phyloP scores from a whole-genome alignment of 305 asterid species.

The Solanum hybrid region DNA sequence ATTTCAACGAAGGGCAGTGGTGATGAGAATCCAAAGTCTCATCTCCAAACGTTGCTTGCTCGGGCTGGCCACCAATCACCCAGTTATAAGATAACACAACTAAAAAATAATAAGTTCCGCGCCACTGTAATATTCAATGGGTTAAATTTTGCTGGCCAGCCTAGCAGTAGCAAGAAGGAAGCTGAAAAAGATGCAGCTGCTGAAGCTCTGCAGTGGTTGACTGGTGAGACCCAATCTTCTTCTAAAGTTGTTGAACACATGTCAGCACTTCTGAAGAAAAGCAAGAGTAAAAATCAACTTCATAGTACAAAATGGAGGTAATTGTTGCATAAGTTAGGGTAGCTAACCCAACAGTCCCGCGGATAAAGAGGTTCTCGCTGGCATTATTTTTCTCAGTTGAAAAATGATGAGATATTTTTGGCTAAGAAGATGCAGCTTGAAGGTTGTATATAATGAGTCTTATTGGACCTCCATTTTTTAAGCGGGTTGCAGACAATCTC shows the following conservation, averaged over 20 bases:
- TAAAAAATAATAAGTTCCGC: slow-evolving; percentile 60
- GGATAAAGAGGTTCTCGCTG: background rate
- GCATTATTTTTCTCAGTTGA: background rate
- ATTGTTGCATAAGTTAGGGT: background rate
- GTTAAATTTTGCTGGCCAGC: slow-evolving; percentile 60
- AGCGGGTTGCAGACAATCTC: background rate
- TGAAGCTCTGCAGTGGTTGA: slow-evolving; percentile 75
- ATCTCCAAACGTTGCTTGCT: slow-evolving; percentile 61
- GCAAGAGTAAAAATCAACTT: slow-evolving; percentile 38
- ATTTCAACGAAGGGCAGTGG: slow-evolving; percentile 22
- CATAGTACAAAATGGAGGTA: slow-evolving; percentile 59
- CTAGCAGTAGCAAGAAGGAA: slow-evolving; percentile 67
- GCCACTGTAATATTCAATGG: slow-evolving; percentile 61
- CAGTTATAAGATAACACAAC: slow-evolving; percentile 49
- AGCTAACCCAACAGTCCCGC: background rate
- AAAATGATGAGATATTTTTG: background rate
- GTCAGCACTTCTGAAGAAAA: slow-evolving; percentile 63
- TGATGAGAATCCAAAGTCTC: slow-evolving; percentile 55
- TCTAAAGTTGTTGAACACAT: slow-evolving; percentile 36
- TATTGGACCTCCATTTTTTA: background rate
- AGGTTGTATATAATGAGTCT: background rate
- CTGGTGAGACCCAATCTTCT: slow-evolving; percentile 63
- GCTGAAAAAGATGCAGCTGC: slow-evolving; percentile 88
- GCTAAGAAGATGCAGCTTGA: background rate
- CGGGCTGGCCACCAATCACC: slow-evolving; percentile 80